Evolutionary conservation across 78 protist species (phyloP).

Genomic region (Dictyostelium firmibasis): DNA sequence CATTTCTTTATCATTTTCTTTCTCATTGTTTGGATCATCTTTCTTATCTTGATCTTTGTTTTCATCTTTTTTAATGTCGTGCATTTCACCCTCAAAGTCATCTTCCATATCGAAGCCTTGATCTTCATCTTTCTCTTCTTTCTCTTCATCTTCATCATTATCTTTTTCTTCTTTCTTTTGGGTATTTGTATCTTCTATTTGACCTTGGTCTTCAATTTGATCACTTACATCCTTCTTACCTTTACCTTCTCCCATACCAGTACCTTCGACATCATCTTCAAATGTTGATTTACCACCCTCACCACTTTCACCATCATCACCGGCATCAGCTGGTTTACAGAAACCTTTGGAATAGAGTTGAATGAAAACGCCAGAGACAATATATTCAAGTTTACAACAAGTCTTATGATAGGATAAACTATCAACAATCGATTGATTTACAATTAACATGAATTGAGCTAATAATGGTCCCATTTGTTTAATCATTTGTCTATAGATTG

Average conservation of each 20-base stretch:
- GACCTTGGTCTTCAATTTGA: conserved; percentile 65
- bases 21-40: conserved; percentile 54
- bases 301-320: conserved; percentile 37
- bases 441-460: conserved; percentile 37
- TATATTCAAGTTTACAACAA: conserved; percentile 56
- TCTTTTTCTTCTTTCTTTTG: conserved; percentile 56
- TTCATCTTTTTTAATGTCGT: conserved; percentile 84
- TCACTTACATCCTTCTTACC: conserved; percentile 91
- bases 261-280: conserved; percentile 84
- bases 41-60: conserved; percentile 80
- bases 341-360: conserved; percentile 83
- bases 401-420: conserved; percentile 31
- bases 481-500: background rate
- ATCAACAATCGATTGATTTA: conserved; percentile 19
- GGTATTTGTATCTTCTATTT: conserved; percentile 35
- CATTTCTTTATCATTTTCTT: conserved; percentile 82
- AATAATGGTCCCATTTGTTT: conserved; percentile 38
- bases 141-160: conserved; percentile 46
- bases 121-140: conserved; percentile 69
- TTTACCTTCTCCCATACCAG: conserved; percentile 93
- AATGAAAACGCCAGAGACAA: conserved; percentile 52
- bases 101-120: conserved; percentile 88
- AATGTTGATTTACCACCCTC: conserved; percentile 13
- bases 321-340: conserved; percentile 74
- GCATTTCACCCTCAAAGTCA: conserved; percentile 93